phyloP scores from a whole-genome alignment of 352 stramenopile species.

The Phytophthora meadii region DNA sequence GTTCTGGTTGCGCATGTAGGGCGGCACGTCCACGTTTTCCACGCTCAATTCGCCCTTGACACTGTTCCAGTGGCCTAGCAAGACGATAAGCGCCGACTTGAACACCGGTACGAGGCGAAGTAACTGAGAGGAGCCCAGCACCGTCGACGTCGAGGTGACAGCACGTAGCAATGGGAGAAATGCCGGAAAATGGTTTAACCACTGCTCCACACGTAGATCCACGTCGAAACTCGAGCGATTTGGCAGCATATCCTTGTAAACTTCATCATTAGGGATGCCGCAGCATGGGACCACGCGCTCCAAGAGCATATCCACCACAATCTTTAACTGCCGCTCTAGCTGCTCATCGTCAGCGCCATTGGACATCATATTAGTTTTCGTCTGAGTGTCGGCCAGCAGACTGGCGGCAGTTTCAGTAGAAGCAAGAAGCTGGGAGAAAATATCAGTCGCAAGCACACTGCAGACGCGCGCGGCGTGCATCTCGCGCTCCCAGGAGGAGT shows the following conservation, averaged over 20 bases:
- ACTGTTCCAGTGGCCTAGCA: conserved; percentile 86
- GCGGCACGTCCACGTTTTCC: conserved; percentile 80
- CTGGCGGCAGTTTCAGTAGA: conserved; percentile 25
- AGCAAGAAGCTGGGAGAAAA: conserved; percentile 57
- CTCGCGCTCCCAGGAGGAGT: conserved; percentile 73
- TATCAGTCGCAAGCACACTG: conserved; percentile 60
- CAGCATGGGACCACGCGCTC: conserved; percentile 82
- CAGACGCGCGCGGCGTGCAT: conserved; percentile 68
- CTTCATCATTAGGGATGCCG: conserved; percentile 75
- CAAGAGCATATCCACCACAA: conserved; percentile 72
- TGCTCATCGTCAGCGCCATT: conserved; percentile 38
- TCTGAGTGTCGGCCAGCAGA: conserved; percentile 9
- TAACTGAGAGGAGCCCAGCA: conserved; percentile 49
- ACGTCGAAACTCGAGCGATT: conserved; percentile 86
- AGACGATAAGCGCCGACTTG: conserved; percentile 77
- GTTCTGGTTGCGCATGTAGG: conserved; percentile 82
- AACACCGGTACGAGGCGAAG: conserved; percentile 74
- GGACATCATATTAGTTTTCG: conserved; percentile 7
- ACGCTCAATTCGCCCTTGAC: conserved; percentile 69
- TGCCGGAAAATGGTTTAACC: conserved; percentile 81
- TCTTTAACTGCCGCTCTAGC: conserved; percentile 60
- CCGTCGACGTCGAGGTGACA: conserved; percentile 47
- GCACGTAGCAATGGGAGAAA: conserved; percentile 69
- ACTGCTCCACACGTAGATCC: conserved; percentile 84
- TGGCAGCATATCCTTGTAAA: conserved; percentile 84